phyloP scores from a whole-genome alignment of 2,329 filamentous ascomycete species.

The Myotisia sp. region DNA sequence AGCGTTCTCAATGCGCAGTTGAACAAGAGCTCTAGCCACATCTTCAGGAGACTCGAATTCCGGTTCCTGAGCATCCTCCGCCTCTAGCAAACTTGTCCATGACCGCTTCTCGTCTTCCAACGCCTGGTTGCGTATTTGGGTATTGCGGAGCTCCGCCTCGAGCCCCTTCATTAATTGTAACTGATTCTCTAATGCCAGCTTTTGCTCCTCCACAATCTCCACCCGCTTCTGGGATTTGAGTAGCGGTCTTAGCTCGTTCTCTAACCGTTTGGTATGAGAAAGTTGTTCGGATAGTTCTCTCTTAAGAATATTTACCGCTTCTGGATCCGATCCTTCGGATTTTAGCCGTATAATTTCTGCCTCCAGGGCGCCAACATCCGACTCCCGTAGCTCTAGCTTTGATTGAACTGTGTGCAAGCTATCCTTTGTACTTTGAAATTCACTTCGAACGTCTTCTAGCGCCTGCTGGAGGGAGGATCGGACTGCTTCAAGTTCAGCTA shows the following conservation, averaged over 20 bases:
- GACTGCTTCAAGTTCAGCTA: slow-evolving; percentile 47
- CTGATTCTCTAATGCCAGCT: slow-evolving; percentile 63
- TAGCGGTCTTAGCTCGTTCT: slow-evolving; percentile 70
- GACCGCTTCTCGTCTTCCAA: slow-evolving; percentile 76
- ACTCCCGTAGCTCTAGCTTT: slow-evolving; percentile 54
- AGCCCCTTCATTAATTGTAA: slow-evolving; percentile 60
- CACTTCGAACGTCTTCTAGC: slow-evolving; percentile 36
- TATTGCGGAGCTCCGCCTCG: slow-evolving; percentile 63
- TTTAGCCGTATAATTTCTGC: slow-evolving; percentile 71
- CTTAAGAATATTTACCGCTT: slow-evolving; percentile 73
- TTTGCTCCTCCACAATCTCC: slow-evolving; percentile 90
- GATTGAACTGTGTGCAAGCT: slow-evolving; percentile 50
- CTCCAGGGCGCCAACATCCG: slow-evolving; percentile 59
- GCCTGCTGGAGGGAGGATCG: slow-evolving; percentile 44
- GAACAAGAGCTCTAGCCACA: slow-evolving; percentile 68
- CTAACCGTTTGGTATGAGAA: slow-evolving; percentile 72
- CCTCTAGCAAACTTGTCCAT: slow-evolving; percentile 76
- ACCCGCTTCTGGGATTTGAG: slow-evolving; percentile 74
- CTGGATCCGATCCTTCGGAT: slow-evolving; percentile 71
- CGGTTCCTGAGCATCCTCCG: slow-evolving; percentile 42
- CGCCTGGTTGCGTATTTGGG: slow-evolving; percentile 66
- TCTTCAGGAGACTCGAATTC: slow-evolving; percentile 82
- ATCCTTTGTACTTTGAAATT: slow-evolving; percentile 41
- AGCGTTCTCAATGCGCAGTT: slow-evolving; percentile 66
- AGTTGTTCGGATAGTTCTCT: slow-evolving; percentile 84